A percentile compares a stretch with the other conserved stretches of the same genome.
phyloP scores from a whole-genome alignment of 371 early-diverging fungal species.

The Syncephalastrum monosporum region DNA sequence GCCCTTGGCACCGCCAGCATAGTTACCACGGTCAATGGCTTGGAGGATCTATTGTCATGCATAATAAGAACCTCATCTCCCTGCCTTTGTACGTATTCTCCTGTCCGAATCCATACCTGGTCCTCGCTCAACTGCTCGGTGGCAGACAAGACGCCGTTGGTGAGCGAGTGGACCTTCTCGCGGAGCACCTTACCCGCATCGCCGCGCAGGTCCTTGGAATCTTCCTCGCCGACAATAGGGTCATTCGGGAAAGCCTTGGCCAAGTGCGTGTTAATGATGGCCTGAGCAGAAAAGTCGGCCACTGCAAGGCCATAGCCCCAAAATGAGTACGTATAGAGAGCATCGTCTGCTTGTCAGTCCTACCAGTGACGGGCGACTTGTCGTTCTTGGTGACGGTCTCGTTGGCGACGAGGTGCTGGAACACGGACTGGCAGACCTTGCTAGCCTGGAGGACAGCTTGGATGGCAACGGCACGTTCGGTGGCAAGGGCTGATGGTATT shows the following conservation, averaged over 20 bases:
- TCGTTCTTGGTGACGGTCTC: slow-evolving; percentile 89
- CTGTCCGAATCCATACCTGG: slow-evolving; percentile 50
- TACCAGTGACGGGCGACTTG: slow-evolving; percentile 93
- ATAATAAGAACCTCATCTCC: slow-evolving; percentile 19
- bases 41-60: slow-evolving; percentile 58
- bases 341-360: background rate
- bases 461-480: slow-evolving; percentile 84
- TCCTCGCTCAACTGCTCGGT: slow-evolving; percentile 59
- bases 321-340: background rate
- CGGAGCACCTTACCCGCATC: slow-evolving; percentile 65
- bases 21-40: slow-evolving; percentile 90
- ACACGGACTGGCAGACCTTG: slow-evolving; percentile 82
- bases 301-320: slow-evolving; percentile 46
- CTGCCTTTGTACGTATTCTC: background rate
- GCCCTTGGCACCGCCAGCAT: slow-evolving; percentile 78
- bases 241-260: slow-evolving; percentile 77
- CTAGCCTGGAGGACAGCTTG: slow-evolving; percentile 86
- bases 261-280: slow-evolving; percentile 87
- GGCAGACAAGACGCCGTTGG: slow-evolving; percentile 63
- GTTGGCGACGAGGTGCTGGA: slow-evolving; percentile 72
- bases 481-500: slow-evolving; percentile 36
- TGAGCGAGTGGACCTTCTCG: slow-evolving; percentile 77
- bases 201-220: slow-evolving; percentile 79
- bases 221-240: slow-evolving; percentile 94
- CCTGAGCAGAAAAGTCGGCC: slow-evolving; percentile 95